Conservation (phyloP, 768 basidiomycete species). For the Boletus sp. region DNA sequence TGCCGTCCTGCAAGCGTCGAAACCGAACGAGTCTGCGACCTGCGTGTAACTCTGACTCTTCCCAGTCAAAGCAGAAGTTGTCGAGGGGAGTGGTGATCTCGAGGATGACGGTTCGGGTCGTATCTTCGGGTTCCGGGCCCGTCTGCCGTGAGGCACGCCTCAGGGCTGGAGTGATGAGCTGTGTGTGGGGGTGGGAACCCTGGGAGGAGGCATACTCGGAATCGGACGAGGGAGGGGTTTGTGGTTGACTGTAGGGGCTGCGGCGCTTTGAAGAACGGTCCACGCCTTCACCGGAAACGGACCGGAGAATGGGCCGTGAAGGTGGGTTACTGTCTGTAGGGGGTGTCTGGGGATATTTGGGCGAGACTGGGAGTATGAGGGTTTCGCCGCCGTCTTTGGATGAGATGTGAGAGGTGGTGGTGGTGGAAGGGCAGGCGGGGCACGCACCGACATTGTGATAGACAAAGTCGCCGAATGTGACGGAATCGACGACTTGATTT, state of each 20-base stretch:
- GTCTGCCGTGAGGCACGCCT: slow-evolving; percentile 24
- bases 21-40: slow-evolving; percentile 88
- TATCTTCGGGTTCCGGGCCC: slow-evolving; percentile 36
- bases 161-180: slow-evolving; percentile 11
- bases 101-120: slow-evolving; percentile 54
- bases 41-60: slow-evolving; percentile 57
- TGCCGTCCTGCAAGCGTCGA: slow-evolving; percentile 71
- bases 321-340: neutral
- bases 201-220: slow-evolving; percentile 33
- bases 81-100: slow-evolving; percentile 58
- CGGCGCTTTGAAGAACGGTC: slow-evolving; percentile 35
- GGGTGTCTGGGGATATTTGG: neutral
- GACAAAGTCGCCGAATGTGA: slow-evolving; percentile 69
- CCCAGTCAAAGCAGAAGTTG: slow-evolving; percentile 55
- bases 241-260: slow-evolving; percentile 38
- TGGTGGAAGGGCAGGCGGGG: no score
- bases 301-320: slow-evolving; percentile 28
- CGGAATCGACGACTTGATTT: slow-evolving; percentile 54
- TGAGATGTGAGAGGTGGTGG: neutral
- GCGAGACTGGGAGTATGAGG: neutral
- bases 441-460: slow-evolving; percentile 51
- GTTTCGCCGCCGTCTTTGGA: slow-evolving; percentile 8
- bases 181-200: slow-evolving; percentile 19
- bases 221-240: slow-evolving; percentile 40
- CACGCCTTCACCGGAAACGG: slow-evolving; percentile 19